These are phyloP conservation scores for Aspergillus neoniger DNA, from an alignment of 2,329 filamentous ascomycete genomes.

Conservation along the genomic window DNA sequence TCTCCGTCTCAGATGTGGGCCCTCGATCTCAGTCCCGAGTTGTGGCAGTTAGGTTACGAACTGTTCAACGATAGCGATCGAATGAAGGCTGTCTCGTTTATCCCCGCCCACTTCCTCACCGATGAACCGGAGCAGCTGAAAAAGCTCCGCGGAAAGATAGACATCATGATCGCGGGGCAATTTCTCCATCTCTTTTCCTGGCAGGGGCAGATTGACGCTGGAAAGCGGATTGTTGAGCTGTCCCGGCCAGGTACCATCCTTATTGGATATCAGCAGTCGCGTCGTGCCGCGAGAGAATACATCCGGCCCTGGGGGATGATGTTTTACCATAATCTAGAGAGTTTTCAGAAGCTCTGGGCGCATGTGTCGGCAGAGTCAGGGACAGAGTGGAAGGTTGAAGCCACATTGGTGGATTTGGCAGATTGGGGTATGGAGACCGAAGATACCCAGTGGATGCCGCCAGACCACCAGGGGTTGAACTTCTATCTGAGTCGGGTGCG, in stretches of 20 bases:
- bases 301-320: conserved; percentile 10
- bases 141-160: not conserved
- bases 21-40: not conserved
- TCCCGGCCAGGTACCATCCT: conserved; percentile 3
- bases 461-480: conserved; percentile 7
- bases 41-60: conserved; percentile 7
- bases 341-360: not conserved
- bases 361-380: not conserved
- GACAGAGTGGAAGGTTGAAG: conserved; percentile 4
- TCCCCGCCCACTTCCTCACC: not conserved
- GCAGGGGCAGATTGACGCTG: conserved; percentile 7
- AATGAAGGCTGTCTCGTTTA: conserved; percentile 6
- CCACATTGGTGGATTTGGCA: not conserved
- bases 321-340: conserved; percentile 8
- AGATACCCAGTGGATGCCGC: conserved; percentile 11
- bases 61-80: conserved; percentile 1
- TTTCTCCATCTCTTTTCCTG: conserved; percentile 12
- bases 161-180: conserved; percentile 10
- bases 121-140: not conserved
- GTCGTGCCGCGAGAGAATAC: not conserved
- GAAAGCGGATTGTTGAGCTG: conserved; percentile 6
- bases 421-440: conserved; percentile 12
- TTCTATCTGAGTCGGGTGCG: not conserved
- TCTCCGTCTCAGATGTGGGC: conserved; percentile 2
- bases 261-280: conserved; percentile 9